These are phyloP conservation scores for Teunomyces lycoperdinae DNA, from an alignment of 805 yeast genomes.

Conservation along the genomic window DNA sequence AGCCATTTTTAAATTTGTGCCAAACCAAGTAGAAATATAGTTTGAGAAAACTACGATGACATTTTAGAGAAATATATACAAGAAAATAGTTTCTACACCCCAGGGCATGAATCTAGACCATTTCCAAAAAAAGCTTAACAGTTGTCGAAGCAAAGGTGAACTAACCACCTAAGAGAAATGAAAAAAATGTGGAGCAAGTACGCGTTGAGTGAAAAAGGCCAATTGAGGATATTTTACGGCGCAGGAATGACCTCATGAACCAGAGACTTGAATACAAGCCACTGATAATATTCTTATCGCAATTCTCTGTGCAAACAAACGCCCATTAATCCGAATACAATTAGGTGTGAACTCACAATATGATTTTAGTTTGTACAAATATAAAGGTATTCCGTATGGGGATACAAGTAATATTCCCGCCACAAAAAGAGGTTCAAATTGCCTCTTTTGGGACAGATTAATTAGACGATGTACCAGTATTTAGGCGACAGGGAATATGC, in stretches of 20 bases:
- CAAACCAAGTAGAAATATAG: background rate
- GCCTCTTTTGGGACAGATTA: background rate
- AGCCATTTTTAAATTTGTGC: slow-evolving; percentile 1
- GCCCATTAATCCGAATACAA: background rate
- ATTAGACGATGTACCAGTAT: background rate
- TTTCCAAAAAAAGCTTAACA: background rate
- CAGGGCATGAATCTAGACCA: background rate
- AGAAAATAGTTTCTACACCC: background rate
- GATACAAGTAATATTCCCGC: background rate
- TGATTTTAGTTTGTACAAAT: too few species aligned
- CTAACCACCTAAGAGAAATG: background rate
- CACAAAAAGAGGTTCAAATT: background rate
- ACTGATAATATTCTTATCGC: slow-evolving; percentile 1
- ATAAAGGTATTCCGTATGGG: background rate
- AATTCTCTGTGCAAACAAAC: background rate
- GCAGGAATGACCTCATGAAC: slow-evolving; percentile 1
- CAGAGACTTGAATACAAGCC: background rate
- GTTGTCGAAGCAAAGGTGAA: background rate
- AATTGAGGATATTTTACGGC: background rate
- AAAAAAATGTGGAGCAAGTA: background rate
- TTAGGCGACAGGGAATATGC: background rate
- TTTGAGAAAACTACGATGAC: background rate
- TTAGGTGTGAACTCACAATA: background rate
- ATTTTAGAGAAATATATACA: slow-evolving; percentile 1
- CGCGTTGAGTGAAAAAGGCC: background rate